Evolutionary conservation across 306 rosid species (phyloP).

Genomic region (Trifolium pratense): DNA sequence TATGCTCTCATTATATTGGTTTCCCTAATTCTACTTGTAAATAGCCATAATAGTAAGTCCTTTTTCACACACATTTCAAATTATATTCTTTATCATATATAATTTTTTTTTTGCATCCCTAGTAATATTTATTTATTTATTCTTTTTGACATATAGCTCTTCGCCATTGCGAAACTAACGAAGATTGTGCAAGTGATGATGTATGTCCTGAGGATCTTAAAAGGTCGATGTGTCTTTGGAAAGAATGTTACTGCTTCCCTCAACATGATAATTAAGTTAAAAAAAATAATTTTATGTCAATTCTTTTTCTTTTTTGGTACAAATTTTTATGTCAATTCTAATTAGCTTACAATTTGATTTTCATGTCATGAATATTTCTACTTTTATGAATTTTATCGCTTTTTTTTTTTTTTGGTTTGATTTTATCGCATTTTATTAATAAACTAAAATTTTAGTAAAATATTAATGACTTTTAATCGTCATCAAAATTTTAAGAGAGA

Average conservation of each 20-base stretch:
- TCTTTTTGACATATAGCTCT: not conserved
- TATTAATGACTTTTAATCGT: no score
- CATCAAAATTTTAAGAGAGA: no score
- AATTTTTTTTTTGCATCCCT: not conserved
- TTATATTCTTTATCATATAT: not conserved
- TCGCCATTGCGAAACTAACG: not conserved
- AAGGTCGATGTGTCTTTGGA: not conserved
- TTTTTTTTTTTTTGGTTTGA: no score
- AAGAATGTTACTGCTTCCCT: not conserved
- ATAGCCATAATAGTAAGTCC: not conserved
- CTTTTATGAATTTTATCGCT: not conserved
- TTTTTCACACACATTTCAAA: not conserved
- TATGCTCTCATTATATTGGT: not conserved
- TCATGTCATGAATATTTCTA: not conserved
- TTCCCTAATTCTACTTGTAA: not conserved
- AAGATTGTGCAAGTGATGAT: not conserved
- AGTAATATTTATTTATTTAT: not conserved
- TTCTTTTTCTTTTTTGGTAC: no score
- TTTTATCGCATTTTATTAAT: not conserved
- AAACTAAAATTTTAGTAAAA: no score
- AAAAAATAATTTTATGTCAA: not conserved
- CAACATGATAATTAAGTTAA: not conserved
- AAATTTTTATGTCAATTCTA: not conserved
- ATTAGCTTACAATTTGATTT: not conserved
- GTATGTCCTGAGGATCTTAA: not conserved